phyloP scores from a whole-genome alignment of 257 asterid genomes.

The Nicotiana tabacum region DNA sequence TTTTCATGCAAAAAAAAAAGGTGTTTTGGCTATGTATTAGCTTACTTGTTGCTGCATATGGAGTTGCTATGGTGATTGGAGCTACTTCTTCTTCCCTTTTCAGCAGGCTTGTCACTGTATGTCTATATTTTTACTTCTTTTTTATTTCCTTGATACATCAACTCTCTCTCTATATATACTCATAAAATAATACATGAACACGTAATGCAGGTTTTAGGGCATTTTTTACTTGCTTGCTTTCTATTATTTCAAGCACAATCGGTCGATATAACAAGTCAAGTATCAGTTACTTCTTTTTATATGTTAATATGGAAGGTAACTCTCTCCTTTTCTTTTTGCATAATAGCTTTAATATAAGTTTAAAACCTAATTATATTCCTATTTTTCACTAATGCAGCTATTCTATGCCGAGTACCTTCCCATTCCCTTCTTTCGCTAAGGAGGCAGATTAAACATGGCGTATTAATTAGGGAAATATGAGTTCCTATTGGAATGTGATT shows the following conservation, averaged over 20 bases:
- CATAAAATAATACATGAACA: neutral
- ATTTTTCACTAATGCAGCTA: neutral
- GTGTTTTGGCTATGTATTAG: conserved; percentile 15
- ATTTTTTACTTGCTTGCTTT: conserved; percentile 8
- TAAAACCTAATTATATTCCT: neutral
- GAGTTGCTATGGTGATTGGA: conserved; percentile 13
- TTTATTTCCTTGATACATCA: neutral
- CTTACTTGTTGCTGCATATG: conserved; percentile 13
- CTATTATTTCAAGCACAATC: conserved; percentile 11
- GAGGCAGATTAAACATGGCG: neutral
- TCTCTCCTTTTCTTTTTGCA: neutral
- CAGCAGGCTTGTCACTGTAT: conserved; percentile 12
- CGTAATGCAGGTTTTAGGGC: conserved; percentile 10
- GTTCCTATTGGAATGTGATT: neutral
- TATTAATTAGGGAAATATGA: neutral
- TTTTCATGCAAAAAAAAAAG: neutral
- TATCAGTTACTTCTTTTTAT: conserved; percentile 16
- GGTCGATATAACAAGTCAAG: conserved; percentile 3
- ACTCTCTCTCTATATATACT: neutral
- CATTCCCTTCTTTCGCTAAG: conserved; percentile 18
- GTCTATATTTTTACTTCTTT: neutral
- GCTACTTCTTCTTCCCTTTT: conserved; percentile 5
- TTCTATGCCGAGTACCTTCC: conserved; percentile 18
- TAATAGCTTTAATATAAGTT: neutral
- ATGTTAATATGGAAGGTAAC: conserved; percentile 21